Percentiles rank a stretch among this genome's conserved stretches.
These are phyloP conservation scores for Teratosphaeriaceae sp. DNA, from an alignment of 2,329 filamentous ascomycete species.

Conservation along the genomic window DNA sequence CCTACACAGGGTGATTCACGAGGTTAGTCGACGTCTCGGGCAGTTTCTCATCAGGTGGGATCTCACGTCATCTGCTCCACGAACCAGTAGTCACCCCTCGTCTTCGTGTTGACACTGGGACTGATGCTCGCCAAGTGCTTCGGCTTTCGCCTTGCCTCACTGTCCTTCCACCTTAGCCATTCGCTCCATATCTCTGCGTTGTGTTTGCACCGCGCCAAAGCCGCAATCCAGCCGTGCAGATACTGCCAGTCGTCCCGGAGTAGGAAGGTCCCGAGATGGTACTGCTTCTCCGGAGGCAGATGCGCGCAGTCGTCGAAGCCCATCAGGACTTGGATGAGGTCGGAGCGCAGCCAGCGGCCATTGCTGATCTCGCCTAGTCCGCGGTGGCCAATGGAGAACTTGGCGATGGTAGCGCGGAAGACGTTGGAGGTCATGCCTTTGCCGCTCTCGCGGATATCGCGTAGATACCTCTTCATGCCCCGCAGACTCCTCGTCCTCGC, in stretches of 20 bases:
- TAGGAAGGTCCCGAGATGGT: conserved; percentile 28
- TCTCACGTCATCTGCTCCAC: conserved; percentile 28
- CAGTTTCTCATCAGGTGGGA: too few species aligned
- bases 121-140: conserved; percentile 10
- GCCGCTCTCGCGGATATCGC: conserved; percentile 12
- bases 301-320: conserved; percentile 26
- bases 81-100: conserved; percentile 29
- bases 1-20: too few species aligned
- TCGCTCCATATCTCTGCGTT: conserved; percentile 26
- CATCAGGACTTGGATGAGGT: conserved; percentile 30
- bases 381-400: conserved; percentile 30
- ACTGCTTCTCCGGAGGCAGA: conserved; percentile 22
- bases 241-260: conserved; percentile 26
- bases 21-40: too few species aligned
- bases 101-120: conserved; percentile 16
- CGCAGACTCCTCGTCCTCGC: conserved; percentile 23
- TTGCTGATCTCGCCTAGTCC: conserved; percentile 33
- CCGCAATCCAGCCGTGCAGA: conserved; percentile 30
- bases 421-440: conserved; percentile 18
- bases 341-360: conserved; percentile 27
- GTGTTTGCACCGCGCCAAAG: conserved; percentile 26
- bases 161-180: conserved; percentile 27
- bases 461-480: conserved; percentile 28
- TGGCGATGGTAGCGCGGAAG: conserved; percentile 30
- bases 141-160: conserved; percentile 14